Conservation (phyloP, 805 yeast genomes). For the Jamesozyma rosinii region DNA sequence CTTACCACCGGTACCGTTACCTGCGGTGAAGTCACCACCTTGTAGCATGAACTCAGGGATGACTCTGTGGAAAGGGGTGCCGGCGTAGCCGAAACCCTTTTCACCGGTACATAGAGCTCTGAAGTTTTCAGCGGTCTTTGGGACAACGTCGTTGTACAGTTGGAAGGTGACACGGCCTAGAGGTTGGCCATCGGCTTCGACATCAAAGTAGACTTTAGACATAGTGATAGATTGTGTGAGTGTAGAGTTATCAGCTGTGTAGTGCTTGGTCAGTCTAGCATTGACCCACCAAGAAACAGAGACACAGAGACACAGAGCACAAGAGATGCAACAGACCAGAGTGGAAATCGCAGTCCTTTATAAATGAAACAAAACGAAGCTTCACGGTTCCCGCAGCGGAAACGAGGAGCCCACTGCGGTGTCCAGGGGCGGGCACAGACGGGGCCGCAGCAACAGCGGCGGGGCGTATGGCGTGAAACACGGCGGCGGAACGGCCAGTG, state of each 20-base stretch:
- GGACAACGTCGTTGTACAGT: constrained; percentile 82
- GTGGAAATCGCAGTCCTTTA: too few relatives aligned
- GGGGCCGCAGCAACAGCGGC: too few relatives aligned
- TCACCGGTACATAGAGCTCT: constrained; percentile 92
- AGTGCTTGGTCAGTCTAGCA: constrained; percentile 5
- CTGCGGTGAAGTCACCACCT: constrained; percentile 90
- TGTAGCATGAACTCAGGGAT: constrained; percentile 97
- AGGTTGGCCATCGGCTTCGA: constrained; percentile 66
- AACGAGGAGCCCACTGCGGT: too few relatives aligned
- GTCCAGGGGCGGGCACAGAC: too few relatives aligned
- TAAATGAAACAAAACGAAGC: too few relatives aligned
- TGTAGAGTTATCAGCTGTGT: too few relatives aligned
- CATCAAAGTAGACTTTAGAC: constrained; percentile 75
- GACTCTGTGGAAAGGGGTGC: constrained; percentile 92
- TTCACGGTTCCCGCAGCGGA: too few relatives aligned
- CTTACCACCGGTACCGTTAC: constrained; percentile 96
- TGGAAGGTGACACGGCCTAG: constrained; percentile 81
- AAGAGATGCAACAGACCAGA: too few relatives aligned
- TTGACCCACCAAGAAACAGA: too few relatives aligned
- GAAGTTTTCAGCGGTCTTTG: constrained; percentile 94
- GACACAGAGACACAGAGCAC: background rate
- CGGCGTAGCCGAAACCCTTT: constrained; percentile 89
- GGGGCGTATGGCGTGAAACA: too few relatives aligned
- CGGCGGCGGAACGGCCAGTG: too few relatives aligned
- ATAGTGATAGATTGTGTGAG: too few relatives aligned